Conservation (phyloP, 169 alveolate genomes). For the Plasmodium fragile region DNA sequence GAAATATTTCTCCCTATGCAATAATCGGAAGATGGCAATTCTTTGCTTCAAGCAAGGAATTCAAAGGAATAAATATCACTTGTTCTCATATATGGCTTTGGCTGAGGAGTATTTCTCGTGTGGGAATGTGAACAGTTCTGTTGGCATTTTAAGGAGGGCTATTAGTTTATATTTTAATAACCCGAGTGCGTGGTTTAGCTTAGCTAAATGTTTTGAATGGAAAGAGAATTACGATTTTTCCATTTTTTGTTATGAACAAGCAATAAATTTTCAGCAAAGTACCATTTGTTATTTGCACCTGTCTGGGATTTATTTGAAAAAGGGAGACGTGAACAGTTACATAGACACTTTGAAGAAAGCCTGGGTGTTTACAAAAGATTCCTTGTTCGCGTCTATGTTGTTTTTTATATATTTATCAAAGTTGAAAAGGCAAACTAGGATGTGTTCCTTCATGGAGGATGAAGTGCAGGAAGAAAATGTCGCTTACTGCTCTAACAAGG, state of each 20-base stretch:
- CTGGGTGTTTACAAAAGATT: constrained; percentile 25
- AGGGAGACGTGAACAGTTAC: constrained; percentile 25
- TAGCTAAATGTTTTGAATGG: constrained; percentile 41
- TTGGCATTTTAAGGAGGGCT: constrained; percentile 9
- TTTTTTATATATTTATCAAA: neutral
- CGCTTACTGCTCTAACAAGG: neutral
- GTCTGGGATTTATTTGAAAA: constrained; percentile 36
- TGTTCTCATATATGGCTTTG: constrained; percentile 32
- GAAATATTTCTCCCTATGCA: constrained; percentile 23
- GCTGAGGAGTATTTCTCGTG: constrained; percentile 54
- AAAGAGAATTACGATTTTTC: constrained; percentile 25
- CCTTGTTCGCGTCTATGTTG: constrained; percentile 2
- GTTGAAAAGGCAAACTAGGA: constrained; percentile 5
- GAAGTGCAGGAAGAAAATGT: neutral
- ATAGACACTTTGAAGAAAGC: constrained; percentile 27
- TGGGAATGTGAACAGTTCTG: constrained; percentile 30
- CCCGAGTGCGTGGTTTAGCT: constrained; percentile 64
- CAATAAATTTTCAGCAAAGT: constrained; percentile 16
- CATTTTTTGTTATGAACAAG: constrained; percentile 49
- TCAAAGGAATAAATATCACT: constrained; percentile 5
- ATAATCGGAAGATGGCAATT: constrained; percentile 10
- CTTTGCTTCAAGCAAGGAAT: constrained; percentile 38
- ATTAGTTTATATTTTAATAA: constrained; percentile 39
- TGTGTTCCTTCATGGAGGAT: neutral
- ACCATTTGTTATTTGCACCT: constrained; percentile 18